A percentile compares a stretch with the other conserved stretches of the same genome.
Evolutionary conservation across 305 asterid genomes (phyloP).

Genomic region (Fraxinus ornus): DNA sequence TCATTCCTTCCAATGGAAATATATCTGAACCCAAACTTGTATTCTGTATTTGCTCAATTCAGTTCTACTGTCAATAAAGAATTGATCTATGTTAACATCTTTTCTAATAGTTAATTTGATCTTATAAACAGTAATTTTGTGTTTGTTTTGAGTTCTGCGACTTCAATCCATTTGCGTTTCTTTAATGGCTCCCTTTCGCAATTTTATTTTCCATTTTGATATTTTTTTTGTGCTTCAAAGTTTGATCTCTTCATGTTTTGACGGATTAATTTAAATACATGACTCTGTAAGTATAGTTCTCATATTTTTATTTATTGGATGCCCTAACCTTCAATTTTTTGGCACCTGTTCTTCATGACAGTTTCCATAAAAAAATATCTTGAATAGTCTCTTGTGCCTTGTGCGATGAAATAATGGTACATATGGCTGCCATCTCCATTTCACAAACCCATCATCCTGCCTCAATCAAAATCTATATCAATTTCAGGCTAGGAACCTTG

Average conservation of each 20-base stretch:
- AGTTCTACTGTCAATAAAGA: background rate
- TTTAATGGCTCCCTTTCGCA: background rate
- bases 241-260: background rate
- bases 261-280: background rate
- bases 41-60: background rate
- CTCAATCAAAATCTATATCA: slow-evolving; percentile 77
- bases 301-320: background rate
- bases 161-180: background rate
- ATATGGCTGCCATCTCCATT: slow-evolving; percentile 86
- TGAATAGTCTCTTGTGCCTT: background rate
- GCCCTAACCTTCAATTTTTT: background rate
- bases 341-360: background rate
- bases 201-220: background rate
- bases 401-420: background rate
- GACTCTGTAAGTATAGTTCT: background rate
- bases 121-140: background rate
- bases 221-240: background rate
- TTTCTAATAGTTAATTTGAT: background rate
- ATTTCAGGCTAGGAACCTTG: slow-evolving; percentile 71
- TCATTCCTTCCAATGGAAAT: slow-evolving; percentile 18
- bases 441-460: slow-evolving; percentile 56
- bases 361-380: background rate
- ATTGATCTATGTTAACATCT: background rate
- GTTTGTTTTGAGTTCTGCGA: background rate
- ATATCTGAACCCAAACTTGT: slow-evolving; percentile 19